Base-by-base conservation (phyloP, 179 eudicot genomes). In the Sideroxylon spinosum region DNA sequence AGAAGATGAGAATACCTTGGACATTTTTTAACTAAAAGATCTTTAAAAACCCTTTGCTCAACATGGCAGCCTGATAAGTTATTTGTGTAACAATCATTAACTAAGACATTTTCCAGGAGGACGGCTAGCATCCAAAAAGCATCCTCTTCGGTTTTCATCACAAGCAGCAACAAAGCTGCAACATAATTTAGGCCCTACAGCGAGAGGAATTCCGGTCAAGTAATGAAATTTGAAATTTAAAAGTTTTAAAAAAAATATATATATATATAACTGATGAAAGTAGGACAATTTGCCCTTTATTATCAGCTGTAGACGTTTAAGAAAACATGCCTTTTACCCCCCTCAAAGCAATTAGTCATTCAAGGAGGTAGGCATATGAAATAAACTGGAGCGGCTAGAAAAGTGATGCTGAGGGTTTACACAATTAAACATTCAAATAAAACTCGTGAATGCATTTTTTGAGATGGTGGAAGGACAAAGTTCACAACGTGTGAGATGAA, bases 91-190 rank as follows among this genome's bases (percentile, higher is more conserved):
- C 99, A 95, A 80, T 95, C 97, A 64, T 81, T 94, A 29, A 92
- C 98, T 78, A 95, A 83, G 46, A 95, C 99, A 81, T 94, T 86
- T 87, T 95, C 99, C 71, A 95, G 61, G 52, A 95, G 90, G 77
- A 93, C 94, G 65, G 99, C 92, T 48, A 95, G 89, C 99, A 95
- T 94, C 99, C 99, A 95, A 76, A 95, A 95, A 8, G 96, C 99
- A 75, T 95, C 99, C 88, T 95, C 99, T 86, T 95, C 99, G 16
- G 97, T 95, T 88, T 95, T 92, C 97, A 95, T 91, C 84, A 95
- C 99, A 67, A 95, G 97, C 78, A 95, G 85, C 78, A 95, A 76
- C 71, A 95, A 75, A 65, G 99, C 99, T 63, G 96, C 99, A 75
- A 95, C 98, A 81, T 92, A 95, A 82, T 95, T 95, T 81, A 95